Conservation (phyloP, 345 rosid genomes). For the Dimocarpus longan region DNA sequence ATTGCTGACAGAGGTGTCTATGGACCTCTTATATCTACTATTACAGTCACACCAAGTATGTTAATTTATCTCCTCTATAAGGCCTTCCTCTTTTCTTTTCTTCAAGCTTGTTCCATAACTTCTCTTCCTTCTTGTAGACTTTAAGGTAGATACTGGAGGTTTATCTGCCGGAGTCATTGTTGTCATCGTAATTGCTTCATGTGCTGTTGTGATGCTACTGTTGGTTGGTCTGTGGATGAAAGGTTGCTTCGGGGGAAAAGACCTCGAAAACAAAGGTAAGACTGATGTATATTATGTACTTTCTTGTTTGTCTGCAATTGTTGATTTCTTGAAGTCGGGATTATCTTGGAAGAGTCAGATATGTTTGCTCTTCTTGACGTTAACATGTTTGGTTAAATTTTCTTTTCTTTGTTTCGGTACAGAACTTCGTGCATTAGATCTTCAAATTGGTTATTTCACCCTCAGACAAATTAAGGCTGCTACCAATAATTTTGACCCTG, state of each 20-base stretch:
- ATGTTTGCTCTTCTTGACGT: background rate
- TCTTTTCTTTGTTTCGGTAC: conserved; percentile 17
- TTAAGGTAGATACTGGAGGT: conserved; percentile 53
- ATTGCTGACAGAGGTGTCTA: conserved; percentile 68
- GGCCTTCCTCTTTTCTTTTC: background rate
- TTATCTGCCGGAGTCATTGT: conserved; percentile 64
- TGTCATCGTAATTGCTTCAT: conserved; percentile 63
- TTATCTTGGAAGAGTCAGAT: background rate
- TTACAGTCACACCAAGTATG: conserved; percentile 76
- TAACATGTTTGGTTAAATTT: conserved; percentile 5
- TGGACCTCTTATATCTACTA: conserved; percentile 91
- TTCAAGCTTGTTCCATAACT: background rate
- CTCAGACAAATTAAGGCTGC: conserved; percentile 74
- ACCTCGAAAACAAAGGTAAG: conserved; percentile 58
- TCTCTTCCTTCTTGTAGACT: conserved; percentile 45
- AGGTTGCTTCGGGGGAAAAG: conserved; percentile 60
- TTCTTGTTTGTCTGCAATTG: background rate
- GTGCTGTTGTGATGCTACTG: conserved; percentile 42
- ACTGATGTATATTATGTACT: background rate
- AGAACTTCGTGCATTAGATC: conserved; percentile 67
- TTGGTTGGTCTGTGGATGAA: conserved; percentile 41
- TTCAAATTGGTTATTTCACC: conserved; percentile 79
- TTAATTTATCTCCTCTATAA: conserved; percentile 1
- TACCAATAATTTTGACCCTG: conserved; percentile 68
- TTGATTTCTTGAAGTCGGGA: background rate